phyloP scores from a whole-genome alignment of 1,284 basidiomycete species.

The Termitomyces sp. region DNA sequence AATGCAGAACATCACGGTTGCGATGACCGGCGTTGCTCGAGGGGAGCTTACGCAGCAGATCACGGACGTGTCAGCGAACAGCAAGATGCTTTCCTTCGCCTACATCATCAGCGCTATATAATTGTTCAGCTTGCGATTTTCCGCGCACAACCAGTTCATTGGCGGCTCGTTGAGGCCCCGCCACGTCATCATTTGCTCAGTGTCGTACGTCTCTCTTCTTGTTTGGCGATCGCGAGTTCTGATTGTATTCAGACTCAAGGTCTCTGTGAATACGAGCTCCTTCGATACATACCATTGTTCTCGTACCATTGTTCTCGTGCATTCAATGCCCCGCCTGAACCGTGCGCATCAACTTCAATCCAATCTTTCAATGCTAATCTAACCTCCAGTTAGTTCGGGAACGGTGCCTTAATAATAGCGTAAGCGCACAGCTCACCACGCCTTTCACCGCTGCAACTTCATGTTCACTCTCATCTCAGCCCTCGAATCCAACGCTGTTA shows the following conservation, averaged over 20 bases:
- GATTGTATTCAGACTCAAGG: slow-evolving; percentile 63
- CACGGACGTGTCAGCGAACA: slow-evolving; percentile 85
- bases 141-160: slow-evolving; percentile 90
- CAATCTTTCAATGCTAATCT: too few relatives aligned
- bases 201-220: slow-evolving; percentile 56
- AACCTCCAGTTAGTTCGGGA: slow-evolving; percentile 61
- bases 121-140: slow-evolving; percentile 93
- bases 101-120: slow-evolving; percentile 96
- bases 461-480: slow-evolving; percentile 91
- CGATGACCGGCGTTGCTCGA: slow-evolving; percentile 91
- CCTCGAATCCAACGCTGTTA: slow-evolving; percentile 87
- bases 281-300: slow-evolving; percentile 98
- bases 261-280: slow-evolving; percentile 88
- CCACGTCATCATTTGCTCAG: slow-evolving; percentile 85
- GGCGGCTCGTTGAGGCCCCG: slow-evolving; percentile 92
- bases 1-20: slow-evolving; percentile 92
- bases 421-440: slow-evolving; percentile 87
- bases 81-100: slow-evolving; percentile 92
- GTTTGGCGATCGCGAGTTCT: not conserved
- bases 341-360: too few relatives aligned
- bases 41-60: slow-evolving; percentile 96
- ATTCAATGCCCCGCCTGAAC: slow-evolving; percentile 69
- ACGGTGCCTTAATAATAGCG: slow-evolving; percentile 89
- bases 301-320: slow-evolving; percentile 90
- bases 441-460: slow-evolving; percentile 86